Evolutionary conservation across 208 protist species (phyloP), one percentile per base, ranked within the genome.

Genomic region (Crithidia acanthocephali): DNA sequence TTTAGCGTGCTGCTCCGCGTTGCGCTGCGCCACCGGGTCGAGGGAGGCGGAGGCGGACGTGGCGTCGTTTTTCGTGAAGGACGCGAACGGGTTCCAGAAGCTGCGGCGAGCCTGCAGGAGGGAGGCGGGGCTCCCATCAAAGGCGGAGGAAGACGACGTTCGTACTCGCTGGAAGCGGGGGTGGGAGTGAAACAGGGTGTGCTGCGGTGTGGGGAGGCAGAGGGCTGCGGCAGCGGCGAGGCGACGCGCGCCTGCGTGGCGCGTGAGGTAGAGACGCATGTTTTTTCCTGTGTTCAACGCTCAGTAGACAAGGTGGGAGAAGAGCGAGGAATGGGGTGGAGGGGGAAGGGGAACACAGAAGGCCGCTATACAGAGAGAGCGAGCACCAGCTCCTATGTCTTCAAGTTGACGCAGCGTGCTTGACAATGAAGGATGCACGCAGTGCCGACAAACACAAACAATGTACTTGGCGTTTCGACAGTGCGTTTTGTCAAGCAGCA

Each of bases 31-130:
- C 37, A 55, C 69, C 18, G 71, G 8, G 40, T 51, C 45, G 48
- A 18, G 33, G 25, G 44, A 11, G n/a, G 47, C 30, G n/a, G n/a
- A 30, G 23, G 50, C 2, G 32, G 48, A 28, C 4, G 44, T 3
- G 33, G 2, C 18, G 40, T 20, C 48, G 0, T 25, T 50, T 16
- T 47, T 64, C 22, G 22, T 60, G 28, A 58, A 60, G 8, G 68
- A 42, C 15, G 74, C 53, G 64, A 91, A 91, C 4, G 75, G 71
- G 60, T 84, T 87, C 82, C 86, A 91, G 56, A 88, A 79, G 55
- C 23, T 32, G 28, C 81, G 74, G 27, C 53, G 76, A 27, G 50
- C n/a, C 18, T 48, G 53, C 18, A 25, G 2, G 44, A 64, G 33
- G 1, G 27, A 0, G n/a, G n/a, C 48, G 45, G 20, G 6, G n/a